A percentile compares a stretch with the other conserved stretches of the same genome.
These are phyloP conservation scores for Dothideomycetes sp. DNA, from an alignment of 2,329 filamentous ascomycete species.

Conservation along the genomic window DNA sequence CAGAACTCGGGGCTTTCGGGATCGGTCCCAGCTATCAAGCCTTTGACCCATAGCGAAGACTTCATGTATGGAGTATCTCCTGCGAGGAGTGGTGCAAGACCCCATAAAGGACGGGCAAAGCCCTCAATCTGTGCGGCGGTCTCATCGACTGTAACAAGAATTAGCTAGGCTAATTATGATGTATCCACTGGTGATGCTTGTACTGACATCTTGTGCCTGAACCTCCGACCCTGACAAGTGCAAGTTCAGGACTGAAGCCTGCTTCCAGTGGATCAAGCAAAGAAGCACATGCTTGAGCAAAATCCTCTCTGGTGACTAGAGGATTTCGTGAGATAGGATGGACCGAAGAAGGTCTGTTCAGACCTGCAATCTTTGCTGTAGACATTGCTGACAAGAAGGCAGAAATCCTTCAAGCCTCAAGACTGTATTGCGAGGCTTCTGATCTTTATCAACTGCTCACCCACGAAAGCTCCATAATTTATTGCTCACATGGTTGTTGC, in stretches of 20 bases:
- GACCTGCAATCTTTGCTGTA: slow-evolving; percentile 23
- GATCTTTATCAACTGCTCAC: too few species aligned
- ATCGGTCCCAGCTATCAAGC: slow-evolving; percentile 61
- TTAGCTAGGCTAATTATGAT: not conserved
- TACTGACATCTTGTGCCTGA: slow-evolving; percentile 57
- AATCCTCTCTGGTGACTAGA: slow-evolving; percentile 32
- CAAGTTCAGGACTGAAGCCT: slow-evolving; percentile 59
- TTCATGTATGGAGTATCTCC: slow-evolving; percentile 57
- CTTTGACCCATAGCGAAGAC: slow-evolving; percentile 58
- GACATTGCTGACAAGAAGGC: slow-evolving; percentile 9
- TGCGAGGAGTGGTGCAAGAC: slow-evolving; percentile 59
- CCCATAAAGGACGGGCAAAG: slow-evolving; percentile 67
- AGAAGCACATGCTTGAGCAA: slow-evolving; percentile 33
- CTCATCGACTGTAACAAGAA: slow-evolving; percentile 51
- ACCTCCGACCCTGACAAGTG: slow-evolving; percentile 58
- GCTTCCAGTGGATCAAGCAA: slow-evolving; percentile 62
- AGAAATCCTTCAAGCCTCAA: too few species aligned
- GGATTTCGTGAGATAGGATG: slow-evolving; percentile 37
- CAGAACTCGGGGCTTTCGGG: slow-evolving; percentile 63
- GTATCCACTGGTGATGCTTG: too few species aligned
- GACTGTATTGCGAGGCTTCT: too few species aligned
- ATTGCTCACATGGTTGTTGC: too few species aligned
- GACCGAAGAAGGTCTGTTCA: slow-evolving; percentile 33
- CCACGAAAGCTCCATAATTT: too few species aligned
- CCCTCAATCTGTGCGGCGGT: slow-evolving; percentile 69